Evolutionary conservation across 2,329 filamentous ascomycete genomes (phyloP).

Genomic region (Stylonectria norvegica): DNA sequence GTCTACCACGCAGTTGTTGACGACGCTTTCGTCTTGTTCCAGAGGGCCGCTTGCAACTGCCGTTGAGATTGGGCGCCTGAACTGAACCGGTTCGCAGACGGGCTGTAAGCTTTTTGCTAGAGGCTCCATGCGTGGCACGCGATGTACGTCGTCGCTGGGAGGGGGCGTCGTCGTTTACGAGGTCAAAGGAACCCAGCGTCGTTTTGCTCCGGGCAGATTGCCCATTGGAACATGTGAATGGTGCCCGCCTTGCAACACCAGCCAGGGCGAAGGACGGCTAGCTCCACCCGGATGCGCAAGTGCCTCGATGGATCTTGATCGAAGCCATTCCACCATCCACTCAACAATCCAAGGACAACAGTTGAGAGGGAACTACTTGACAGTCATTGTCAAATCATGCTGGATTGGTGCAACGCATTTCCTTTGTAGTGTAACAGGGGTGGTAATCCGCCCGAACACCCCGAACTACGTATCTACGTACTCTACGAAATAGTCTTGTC

Average conservation of each 20-base stretch:
- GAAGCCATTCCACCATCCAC: conserved; percentile 17
- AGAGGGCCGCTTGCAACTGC: conserved; percentile 13
- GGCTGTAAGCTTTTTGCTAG: conserved; percentile 15
- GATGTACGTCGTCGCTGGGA: conserved; percentile 5
- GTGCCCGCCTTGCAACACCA: conserved; percentile 23
- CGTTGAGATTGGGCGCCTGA: too few species aligned
- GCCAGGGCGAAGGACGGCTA: conserved; percentile 11
- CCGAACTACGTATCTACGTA: too few species aligned
- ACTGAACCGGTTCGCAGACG: conserved; percentile 19
- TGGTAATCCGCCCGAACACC: not conserved
- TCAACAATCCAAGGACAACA: too few species aligned
- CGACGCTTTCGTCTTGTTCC: conserved; percentile 3
- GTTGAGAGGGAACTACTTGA: too few species aligned
- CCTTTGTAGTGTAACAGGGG: not conserved
- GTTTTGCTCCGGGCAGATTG: conserved; percentile 11
- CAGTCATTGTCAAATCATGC: too few species aligned
- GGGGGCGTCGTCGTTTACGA: too few species aligned
- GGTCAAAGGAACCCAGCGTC: not conserved
- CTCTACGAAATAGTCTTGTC: too few species aligned
- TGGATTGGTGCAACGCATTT: too few species aligned
- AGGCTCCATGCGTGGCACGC: conserved; percentile 14
- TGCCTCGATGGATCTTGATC: conserved; percentile 27
- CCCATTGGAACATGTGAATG: conserved; percentile 26
- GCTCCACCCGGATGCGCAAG: conserved; percentile 25
- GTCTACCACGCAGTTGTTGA: too few species aligned